phyloP scores from a whole-genome alignment of 2,329 filamentous ascomycete genomes.

The Pezicula radicicola region DNA sequence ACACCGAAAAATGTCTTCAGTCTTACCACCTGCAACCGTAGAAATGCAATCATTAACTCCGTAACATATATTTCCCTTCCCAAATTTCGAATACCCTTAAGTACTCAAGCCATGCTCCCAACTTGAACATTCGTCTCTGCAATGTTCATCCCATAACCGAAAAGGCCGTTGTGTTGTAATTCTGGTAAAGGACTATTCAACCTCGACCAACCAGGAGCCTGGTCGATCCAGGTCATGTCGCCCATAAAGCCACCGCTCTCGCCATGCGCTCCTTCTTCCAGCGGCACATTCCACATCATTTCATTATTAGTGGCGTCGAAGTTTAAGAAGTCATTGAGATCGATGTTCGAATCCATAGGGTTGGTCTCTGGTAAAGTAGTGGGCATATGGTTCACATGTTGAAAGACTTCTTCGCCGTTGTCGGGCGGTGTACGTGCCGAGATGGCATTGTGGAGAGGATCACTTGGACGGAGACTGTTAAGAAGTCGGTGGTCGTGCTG shows the following conservation, averaged over 20 bases:
- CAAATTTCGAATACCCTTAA: too few species aligned
- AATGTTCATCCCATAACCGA: not conserved
- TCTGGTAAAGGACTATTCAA: slow-evolving; percentile 16
- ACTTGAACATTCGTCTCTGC: too few species aligned
- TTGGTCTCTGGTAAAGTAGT: not conserved
- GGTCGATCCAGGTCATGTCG: slow-evolving; percentile 23
- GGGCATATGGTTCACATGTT: not conserved
- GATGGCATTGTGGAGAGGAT: slow-evolving; percentile 7
- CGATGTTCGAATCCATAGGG: slow-evolving; percentile 3
- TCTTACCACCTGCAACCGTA: too few species aligned
- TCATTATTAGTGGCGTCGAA: slow-evolving; percentile 15
- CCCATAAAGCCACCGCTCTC: slow-evolving; percentile 22
- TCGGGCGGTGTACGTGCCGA: slow-evolving; percentile 15
- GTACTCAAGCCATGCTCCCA: too few species aligned
- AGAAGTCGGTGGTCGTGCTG: not conserved
- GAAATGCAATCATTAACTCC: too few species aligned
- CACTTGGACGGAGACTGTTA: not conserved
- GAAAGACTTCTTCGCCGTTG: not conserved
- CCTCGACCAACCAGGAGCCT: slow-evolving; percentile 16
- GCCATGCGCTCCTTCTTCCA: slow-evolving; percentile 21
- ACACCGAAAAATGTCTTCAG: too few species aligned
- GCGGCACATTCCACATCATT: slow-evolving; percentile 15
- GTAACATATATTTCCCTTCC: too few species aligned
- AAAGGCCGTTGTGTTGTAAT: not conserved
- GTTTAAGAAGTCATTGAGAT: slow-evolving; percentile 20